Evolutionary conservation across 176 grass and related monocot species (phyloP).

Genomic region (Carex cristatella): DNA sequence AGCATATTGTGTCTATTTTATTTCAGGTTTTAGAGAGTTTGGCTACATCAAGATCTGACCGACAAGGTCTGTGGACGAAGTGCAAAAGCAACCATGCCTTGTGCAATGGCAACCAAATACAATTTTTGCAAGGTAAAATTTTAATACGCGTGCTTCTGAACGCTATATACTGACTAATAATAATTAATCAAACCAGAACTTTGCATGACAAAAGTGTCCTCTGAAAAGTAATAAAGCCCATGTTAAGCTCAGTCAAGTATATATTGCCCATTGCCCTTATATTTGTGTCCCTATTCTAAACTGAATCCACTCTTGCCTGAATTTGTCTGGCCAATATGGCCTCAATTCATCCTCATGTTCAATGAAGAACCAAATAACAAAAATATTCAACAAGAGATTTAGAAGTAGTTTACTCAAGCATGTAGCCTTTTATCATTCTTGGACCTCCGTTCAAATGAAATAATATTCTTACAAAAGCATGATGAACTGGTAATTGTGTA

Average conservation of each 20-base stretch:
- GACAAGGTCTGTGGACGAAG: conserved; percentile 50
- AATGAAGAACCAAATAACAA: neutral
- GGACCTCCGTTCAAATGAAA: neutral
- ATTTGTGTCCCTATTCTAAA: neutral
- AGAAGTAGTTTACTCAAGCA: neutral
- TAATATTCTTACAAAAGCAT: neutral
- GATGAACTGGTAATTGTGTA: neutral
- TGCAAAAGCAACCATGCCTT: conserved; percentile 65
- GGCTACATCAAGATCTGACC: conserved; percentile 62
- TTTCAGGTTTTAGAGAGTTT: conserved; percentile 85
- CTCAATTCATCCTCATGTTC: neutral
- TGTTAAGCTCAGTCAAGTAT: neutral
- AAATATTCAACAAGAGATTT: neutral
- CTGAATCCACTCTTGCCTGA: neutral
- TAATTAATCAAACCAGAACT: neutral
- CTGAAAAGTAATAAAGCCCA: neutral
- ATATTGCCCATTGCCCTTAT: neutral
- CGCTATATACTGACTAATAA: neutral
- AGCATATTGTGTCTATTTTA: neutral
- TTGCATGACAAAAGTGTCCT: neutral
- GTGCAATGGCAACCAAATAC: conserved; percentile 66
- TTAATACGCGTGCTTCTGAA: neutral
- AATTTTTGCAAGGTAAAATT: conserved; percentile 70
- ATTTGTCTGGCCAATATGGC: neutral
- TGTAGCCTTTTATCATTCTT: neutral